Conservation (phyloP, 768 basidiomycete species). For the Basidioascus undulatus region DNA sequence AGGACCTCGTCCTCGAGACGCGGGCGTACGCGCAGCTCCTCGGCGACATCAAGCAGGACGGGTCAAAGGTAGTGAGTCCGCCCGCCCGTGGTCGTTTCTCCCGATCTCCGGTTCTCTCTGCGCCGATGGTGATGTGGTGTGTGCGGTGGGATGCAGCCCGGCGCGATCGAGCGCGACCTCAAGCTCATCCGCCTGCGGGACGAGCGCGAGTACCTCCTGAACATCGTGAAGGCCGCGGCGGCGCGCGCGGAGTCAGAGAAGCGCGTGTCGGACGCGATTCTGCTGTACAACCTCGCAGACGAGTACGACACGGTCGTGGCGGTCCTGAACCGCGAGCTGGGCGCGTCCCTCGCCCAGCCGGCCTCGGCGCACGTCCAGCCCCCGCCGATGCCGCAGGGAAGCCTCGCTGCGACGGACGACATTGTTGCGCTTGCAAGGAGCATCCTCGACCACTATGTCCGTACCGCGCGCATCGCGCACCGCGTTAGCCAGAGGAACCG, state of each 20-base stretch:
- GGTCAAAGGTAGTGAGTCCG: slow-evolving; percentile 49
- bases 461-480: slow-evolving; percentile 32
- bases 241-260: slow-evolving; percentile 59
- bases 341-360: slow-evolving; percentile 47
- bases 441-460: slow-evolving; percentile 51
- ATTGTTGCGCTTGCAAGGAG: slow-evolving; percentile 17
- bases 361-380: slow-evolving; percentile 17
- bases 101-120: neutral
- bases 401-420: slow-evolving; percentile 18
- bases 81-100: neutral
- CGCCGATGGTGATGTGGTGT: no score
- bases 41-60: slow-evolving; percentile 74
- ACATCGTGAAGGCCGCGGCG: slow-evolving; percentile 65
- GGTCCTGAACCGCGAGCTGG: slow-evolving; percentile 66
- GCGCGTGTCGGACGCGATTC: slow-evolving; percentile 68
- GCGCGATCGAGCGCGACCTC: slow-evolving; percentile 64
- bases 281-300: slow-evolving; percentile 81
- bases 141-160: slow-evolving; percentile 38
- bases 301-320: slow-evolving; percentile 69
- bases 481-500: slow-evolving; percentile 40
- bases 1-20: slow-evolving; percentile 22
- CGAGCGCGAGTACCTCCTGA: slow-evolving; percentile 42
- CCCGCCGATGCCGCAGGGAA: slow-evolving; percentile 31
- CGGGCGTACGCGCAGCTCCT: slow-evolving; percentile 66
- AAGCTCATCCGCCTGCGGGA: slow-evolving; percentile 45